Evolutionary conservation across 1,284 basidiomycete genomes (phyloP), one percentile per base, ranked within the genome.

Genomic region (Golubevia pallescens): DNA sequence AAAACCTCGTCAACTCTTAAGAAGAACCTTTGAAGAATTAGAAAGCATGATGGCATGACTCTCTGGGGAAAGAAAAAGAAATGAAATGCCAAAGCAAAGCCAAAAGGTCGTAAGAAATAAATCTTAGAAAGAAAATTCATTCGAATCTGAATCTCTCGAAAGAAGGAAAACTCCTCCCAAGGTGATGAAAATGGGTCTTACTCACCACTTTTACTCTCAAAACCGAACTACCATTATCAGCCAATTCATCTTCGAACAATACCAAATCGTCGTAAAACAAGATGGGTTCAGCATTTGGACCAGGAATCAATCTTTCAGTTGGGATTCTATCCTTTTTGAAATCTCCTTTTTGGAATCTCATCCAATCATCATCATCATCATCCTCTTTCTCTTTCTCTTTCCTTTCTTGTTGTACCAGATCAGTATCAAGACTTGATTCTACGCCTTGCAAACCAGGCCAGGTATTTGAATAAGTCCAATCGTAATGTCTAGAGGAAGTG

Each of bases 381-480:
- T n/a, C n/a, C 4, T 67, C 4, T 13, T n/a, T 34, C 21, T 56
- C 8, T 1, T 24, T 23, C 0, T 60, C 34, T 0, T 55, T 52
- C 2, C 55, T 21, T 69, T 62, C 0, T 63, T 38, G 20, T 66
- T 69, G 0, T 21, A n/a, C 55, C 16, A 10, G 7, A 0, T n/a
- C 1, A 1, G 63, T 48, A 54, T 14, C 7, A 2, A 20, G 16
- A 14, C 75, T 63, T 0, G 63, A 38, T 1, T 53, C 61, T 3
- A 61, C 32, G 10, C 67, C 66, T 1, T 70, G 21, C 1, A 64
- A 51, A 16, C 83, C 83, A 2, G 83, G 58, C 75, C 76, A 84
- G 19, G 81, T 84, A 55, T 66, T 72, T 1, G 78, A 77, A 62
- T 84, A 85, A 16, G 83, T 85, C 83, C 83, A 85, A 62, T 85